Conservation (phyloP, 345 rosid genomes). For the Dimocarpus longan region DNA sequence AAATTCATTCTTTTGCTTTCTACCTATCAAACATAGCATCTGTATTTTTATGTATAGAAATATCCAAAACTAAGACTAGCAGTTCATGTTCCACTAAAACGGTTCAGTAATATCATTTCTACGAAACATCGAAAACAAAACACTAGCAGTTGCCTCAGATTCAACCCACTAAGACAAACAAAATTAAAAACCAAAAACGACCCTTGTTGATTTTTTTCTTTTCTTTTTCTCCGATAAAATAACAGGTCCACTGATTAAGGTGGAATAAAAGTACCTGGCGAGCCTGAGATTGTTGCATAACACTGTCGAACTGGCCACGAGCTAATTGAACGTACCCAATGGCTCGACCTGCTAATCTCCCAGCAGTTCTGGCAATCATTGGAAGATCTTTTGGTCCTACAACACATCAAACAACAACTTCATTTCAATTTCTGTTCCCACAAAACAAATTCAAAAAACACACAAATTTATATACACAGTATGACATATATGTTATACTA, state of each 20-base stretch:
- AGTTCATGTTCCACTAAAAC: not conserved
- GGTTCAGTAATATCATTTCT: not conserved
- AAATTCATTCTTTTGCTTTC: too few relatives aligned
- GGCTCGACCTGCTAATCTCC: constrained; percentile 78
- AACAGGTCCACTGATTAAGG: not conserved
- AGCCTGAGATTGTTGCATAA: constrained; percentile 90
- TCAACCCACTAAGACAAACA: not conserved
- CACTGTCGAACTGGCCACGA: constrained; percentile 81
- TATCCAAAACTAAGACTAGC: not conserved
- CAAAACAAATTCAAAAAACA: not conserved
- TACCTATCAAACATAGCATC: too few relatives aligned
- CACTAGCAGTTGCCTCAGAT: not conserved
- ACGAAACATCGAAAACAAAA: not conserved
- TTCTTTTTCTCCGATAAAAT: not conserved
- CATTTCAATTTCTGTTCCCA: constrained; percentile 5
- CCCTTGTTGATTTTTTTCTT: too few relatives aligned
- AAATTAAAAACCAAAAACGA: not conserved
- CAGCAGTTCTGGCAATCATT: constrained; percentile 68
- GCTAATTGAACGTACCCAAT: constrained; percentile 82
- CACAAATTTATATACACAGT: not conserved
- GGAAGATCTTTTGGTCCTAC: constrained; percentile 89
- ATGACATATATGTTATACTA: not conserved
- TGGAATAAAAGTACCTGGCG: constrained; percentile 92
- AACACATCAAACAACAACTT: constrained; percentile 13
- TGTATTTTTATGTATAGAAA: too few relatives aligned